phyloP scores from a whole-genome alignment of 1,139 yeast genomes.

The Magnusiomyces suaveolens region DNA sequence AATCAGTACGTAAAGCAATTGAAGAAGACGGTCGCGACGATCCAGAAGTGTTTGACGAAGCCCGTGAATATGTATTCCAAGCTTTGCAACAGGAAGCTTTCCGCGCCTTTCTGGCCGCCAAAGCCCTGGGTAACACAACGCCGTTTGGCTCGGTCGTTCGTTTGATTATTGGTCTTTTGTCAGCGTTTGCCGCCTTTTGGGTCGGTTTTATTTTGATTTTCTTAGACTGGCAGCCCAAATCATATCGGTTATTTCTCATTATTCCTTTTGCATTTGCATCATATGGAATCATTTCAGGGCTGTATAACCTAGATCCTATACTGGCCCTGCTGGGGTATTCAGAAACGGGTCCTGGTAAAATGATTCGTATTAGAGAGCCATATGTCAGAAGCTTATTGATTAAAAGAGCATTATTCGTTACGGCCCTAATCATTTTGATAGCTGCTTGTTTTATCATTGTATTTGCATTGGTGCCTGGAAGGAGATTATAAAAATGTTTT shows the following conservation, averaged over 20 bases:
- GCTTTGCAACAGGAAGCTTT: constrained; percentile 86
- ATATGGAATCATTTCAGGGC: constrained; percentile 60
- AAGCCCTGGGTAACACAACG: constrained; percentile 78
- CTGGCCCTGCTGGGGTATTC: constrained; percentile 60
- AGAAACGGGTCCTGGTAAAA: constrained; percentile 38
- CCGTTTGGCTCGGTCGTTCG: constrained; percentile 47
- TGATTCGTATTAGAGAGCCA: constrained; percentile 52
- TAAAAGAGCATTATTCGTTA: constrained; percentile 68
- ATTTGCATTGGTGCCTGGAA: constrained; percentile 82
- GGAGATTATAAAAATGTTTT: constrained; percentile 39
- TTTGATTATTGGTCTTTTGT: constrained; percentile 56
- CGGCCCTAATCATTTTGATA: constrained; percentile 44
- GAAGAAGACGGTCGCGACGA: constrained; percentile 81
- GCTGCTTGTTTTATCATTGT: constrained; percentile 65
- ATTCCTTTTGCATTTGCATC: constrained; percentile 70
- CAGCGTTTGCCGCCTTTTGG: constrained; percentile 83
- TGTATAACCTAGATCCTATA: constrained; percentile 78
- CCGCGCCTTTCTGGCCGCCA: constrained; percentile 69
- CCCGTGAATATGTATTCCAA: constrained; percentile 71
- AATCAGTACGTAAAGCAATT: constrained; percentile 53
- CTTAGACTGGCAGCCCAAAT: constrained; percentile 54
- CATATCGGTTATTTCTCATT: constrained; percentile 58
- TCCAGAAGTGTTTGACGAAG: constrained; percentile 84
- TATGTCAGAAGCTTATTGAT: constrained; percentile 55
- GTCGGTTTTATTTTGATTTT: constrained; percentile 72